These are phyloP conservation scores for Ceratocystis colombiana DNA, from an alignment of 2,329 filamentous ascomycete genomes.

Conservation along the genomic window DNA sequence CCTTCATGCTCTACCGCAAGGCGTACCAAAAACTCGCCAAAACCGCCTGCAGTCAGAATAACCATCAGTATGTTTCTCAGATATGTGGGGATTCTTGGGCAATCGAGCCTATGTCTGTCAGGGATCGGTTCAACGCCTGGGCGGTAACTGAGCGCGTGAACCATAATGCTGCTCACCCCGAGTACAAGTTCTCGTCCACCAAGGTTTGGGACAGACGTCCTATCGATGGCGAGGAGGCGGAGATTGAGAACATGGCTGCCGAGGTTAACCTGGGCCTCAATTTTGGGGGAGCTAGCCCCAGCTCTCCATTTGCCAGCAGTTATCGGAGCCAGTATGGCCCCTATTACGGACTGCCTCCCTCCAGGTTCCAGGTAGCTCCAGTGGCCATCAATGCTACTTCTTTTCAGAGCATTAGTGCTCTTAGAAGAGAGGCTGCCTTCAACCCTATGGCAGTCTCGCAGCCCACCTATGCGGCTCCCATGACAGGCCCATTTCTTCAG, in stretches of 20 bases:
- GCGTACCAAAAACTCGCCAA: slow-evolving; percentile 84
- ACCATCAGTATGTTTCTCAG: slow-evolving; percentile 84
- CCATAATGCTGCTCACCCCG: slow-evolving; percentile 74
- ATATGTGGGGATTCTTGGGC: slow-evolving; percentile 83
- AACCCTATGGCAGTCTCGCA: no score
- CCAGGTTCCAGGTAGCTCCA: no score
- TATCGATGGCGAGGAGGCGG: slow-evolving; percentile 35
- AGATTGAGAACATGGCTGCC: slow-evolving; percentile 2
- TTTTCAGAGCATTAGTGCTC: no score
- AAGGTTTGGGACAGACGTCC: slow-evolving; percentile 32
- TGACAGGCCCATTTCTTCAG: no score
- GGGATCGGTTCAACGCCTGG: slow-evolving; percentile 65
- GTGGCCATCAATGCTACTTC: no score
- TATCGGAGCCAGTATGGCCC: no score
- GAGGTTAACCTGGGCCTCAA: neutral
- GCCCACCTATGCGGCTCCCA: no score
- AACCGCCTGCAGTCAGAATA: slow-evolving; percentile 68
- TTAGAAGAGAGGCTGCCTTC: no score
- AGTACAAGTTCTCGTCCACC: slow-evolving; percentile 79
- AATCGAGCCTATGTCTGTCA: slow-evolving; percentile 60
- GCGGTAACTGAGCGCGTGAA: slow-evolving; percentile 74
- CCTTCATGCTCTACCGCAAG: slow-evolving; percentile 94
- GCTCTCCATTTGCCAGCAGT: no score
- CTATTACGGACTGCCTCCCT: no score
- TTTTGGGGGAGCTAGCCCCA: no score